Evolutionary conservation across 1,139 yeast species (phyloP).

Genomic region (Pichia sp.): DNA sequence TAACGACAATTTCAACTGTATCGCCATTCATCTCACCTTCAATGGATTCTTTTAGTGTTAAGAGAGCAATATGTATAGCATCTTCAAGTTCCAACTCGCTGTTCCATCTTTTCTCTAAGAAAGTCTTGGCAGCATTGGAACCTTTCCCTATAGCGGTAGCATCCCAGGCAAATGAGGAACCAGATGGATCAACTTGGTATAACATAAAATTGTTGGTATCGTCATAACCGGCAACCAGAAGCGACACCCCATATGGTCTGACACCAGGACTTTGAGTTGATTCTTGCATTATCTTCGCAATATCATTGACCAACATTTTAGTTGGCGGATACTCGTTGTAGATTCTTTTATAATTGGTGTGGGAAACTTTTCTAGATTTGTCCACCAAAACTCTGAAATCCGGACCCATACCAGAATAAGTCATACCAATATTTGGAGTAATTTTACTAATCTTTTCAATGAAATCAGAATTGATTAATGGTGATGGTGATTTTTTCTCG

Average conservation of each 20-base stretch:
- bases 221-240: conserved; percentile 91
- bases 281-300: conserved; percentile 96
- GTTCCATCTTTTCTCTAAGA: conserved; percentile 96
- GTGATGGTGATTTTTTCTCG: conserved; percentile 81
- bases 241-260: conserved; percentile 94
- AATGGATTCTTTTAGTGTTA: conserved; percentile 91
- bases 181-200: conserved; percentile 97
- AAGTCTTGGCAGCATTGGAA: conserved; percentile 89
- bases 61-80: conserved; percentile 91
- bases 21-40: conserved; percentile 98
- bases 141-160: conserved; percentile 99
- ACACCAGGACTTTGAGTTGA: conserved; percentile 98
- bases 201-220: conserved; percentile 71
- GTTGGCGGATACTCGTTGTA: conserved; percentile 98
- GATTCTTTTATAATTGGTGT: conserved; percentile 83
- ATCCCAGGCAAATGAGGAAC: conserved; percentile 99
- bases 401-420: conserved; percentile 98
- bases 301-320: conserved; percentile 84
- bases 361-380: conserved; percentile 88
- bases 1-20: conserved; percentile 85
- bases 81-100: conserved; percentile 95
- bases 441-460: conserved; percentile 72
- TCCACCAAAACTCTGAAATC: conserved; percentile 94
- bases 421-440: conserved; percentile 95
- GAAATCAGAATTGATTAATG: conserved; percentile 67